These are phyloP conservation scores for Taphrina confusa DNA, from an alignment of 1,139 yeast genomes.

Conservation along the genomic window DNA sequence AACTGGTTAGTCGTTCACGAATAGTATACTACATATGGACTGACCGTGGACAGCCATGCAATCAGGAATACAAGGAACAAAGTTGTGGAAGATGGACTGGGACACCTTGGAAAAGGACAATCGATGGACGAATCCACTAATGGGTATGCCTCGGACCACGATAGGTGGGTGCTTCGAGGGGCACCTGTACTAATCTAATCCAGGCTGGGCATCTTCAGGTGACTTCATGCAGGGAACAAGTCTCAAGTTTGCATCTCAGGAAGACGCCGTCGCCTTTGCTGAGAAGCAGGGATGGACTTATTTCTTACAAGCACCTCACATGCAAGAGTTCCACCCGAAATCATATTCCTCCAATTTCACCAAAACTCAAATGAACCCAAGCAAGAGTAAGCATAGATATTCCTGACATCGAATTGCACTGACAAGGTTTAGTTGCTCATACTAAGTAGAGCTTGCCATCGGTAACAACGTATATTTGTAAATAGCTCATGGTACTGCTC, in stretches of 20 bases:
- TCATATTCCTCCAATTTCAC: constrained; percentile 62
- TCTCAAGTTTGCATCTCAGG: constrained; percentile 72
- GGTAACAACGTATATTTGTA: background rate
- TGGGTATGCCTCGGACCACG: too few relatives aligned
- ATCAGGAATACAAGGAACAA: constrained; percentile 55
- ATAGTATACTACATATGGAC: too few relatives aligned
- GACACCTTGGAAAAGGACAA: constrained; percentile 74
- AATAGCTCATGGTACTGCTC: background rate
- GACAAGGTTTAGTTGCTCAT: constrained; percentile 13
- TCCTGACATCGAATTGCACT: background rate
- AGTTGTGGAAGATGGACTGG: constrained; percentile 80
- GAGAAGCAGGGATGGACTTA: constrained; percentile 85
- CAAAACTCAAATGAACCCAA: constrained; percentile 30
- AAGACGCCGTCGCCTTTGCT: constrained; percentile 77
- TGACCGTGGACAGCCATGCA: constrained; percentile 56
- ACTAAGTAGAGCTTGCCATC: constrained; percentile 1
- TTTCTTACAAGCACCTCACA: constrained; percentile 78
- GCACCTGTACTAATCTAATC: background rate
- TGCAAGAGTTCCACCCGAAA: constrained; percentile 71
- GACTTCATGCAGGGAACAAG: constrained; percentile 88
- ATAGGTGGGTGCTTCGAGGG: too few relatives aligned
- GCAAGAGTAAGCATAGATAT: constrained; percentile 4
- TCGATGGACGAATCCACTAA: constrained; percentile 87
- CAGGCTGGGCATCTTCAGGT: constrained; percentile 75
- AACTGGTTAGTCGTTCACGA: constrained; percentile 49